Conservation (phyloP, 352 stramenopile genomes). For the Pythium grandisporangium region DNA sequence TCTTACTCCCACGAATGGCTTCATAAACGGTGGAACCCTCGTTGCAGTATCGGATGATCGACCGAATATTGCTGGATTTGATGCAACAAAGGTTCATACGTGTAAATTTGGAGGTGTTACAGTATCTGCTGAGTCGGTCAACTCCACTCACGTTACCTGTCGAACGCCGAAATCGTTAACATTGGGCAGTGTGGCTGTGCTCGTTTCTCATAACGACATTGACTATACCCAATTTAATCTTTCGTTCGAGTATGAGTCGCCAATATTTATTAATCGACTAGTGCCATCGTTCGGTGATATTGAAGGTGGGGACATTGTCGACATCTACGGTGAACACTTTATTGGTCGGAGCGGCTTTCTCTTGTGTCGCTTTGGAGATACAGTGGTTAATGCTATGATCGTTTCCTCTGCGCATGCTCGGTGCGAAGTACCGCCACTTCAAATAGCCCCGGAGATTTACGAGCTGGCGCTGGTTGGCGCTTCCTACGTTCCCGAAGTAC, state of each 20-base stretch:
- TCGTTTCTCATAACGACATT: constrained; percentile 42
- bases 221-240: constrained; percentile 42
- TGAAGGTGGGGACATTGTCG: constrained; percentile 38
- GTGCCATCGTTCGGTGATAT: constrained; percentile 56
- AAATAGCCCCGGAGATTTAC: constrained; percentile 75
- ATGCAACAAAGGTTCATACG: constrained; percentile 15
- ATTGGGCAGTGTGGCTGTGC: constrained; percentile 22
- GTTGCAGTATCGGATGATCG: no score
- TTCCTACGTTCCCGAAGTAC: constrained; percentile 35
- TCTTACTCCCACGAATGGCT: constrained; percentile 29
- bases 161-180: constrained; percentile 25
- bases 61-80: constrained; percentile 25
- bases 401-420: constrained; percentile 47
- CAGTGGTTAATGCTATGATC: constrained; percentile 49
- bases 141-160: constrained; percentile 45
- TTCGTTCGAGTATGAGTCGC: constrained; percentile 39
- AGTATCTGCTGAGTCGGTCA: constrained; percentile 34
- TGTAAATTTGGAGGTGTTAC: constrained; percentile 44
- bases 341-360: constrained; percentile 24
- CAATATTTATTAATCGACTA: constrained; percentile 41
- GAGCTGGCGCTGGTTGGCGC: constrained; percentile 44
- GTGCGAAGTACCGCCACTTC: constrained; percentile 58
- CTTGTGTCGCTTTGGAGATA: constrained; percentile 84
- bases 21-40: constrained; percentile 38
- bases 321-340: constrained; percentile 57